Base-by-base conservation (phyloP, 1,139 yeast genomes). In the Sugiyamaella xylanicola region DNA sequence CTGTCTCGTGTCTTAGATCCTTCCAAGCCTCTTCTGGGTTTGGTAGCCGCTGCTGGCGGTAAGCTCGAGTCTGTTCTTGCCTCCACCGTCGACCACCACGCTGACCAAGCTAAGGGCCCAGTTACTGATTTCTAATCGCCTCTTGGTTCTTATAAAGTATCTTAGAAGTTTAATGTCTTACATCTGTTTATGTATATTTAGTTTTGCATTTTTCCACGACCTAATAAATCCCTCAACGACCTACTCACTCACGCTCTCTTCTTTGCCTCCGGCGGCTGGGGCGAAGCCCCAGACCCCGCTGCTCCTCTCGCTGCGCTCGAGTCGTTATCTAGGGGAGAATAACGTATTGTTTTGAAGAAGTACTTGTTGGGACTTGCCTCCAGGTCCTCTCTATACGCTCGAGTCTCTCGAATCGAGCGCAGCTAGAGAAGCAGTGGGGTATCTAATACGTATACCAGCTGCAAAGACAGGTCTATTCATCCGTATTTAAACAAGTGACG, bases 1-100 rank as follows among this genome's bases (percentile, higher is more conserved):
- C 81, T 92, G 65, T 90, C 98, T 47, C 90, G 95, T 75, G 99
- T 95, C 37, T 82, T 93, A 72, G 96, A 90, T 66, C 99, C 99
- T 56, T 91, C 98, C 37, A 83, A 90, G 73, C 99, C 99, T 56
- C 88, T 93, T 77, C 82, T 93, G 70, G 99, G 99, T 55, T 82
- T 93, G 66, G 91, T 93, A 59, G 97, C 98, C 53, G 97, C 99
- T 22, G 78, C 96, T 54, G 78, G 92, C 48, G 96, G 96, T 57
- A 80, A 83, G 56, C 78, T 91, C 67, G 90, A 87, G 16, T 19
- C 47, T 9, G 43, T 50, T 42, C 48, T 50, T 43, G 39, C 48
- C 7, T 1, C 43, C 36, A 42, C 43, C 15, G 21, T 15, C 25
- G 53, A 50, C 19, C 37, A 35, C 15, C 43, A 32, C 32, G 29